Base-by-base conservation (phyloP, 2,329 filamentous ascomycete genomes). In the Scortechinia acanthostroma region DNA sequence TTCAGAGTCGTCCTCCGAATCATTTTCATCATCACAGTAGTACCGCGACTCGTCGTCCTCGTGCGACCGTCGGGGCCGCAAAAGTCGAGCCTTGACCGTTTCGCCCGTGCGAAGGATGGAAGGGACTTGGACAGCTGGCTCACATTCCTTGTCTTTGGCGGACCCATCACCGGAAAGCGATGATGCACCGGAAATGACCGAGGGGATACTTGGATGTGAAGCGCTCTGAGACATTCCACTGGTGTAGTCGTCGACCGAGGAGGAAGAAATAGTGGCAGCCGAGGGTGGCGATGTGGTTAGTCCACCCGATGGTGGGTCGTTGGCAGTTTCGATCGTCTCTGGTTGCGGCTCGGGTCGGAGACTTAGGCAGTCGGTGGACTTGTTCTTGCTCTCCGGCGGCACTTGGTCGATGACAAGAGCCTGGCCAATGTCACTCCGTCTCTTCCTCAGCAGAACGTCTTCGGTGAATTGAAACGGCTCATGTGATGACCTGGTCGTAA, bases 171-270 rank as follows among this genome's bases (percentile, higher is more conserved):
- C 62, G 10, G 66, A 69, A 21, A 69, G 58, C 19, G 68, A 70
- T 0, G 68, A 70, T 13, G 65, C 67, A 21, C 64, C 65, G 0
- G 67, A 70, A 15, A 66, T 51, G 15, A 68, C 64, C 10, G 66
- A 66, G 3, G 66, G 66, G 23, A 70, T 68, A 50, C 67, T 70
- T 3, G 66, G 67, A 48, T 70, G 65, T 5, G 68, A 70, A 33
- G 65, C 63, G 51, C 64, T 68, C 44, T 69, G 65, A 21, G 67
- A 69, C 53, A 70, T 68, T 43, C 66, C 67, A 42, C 66, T 70
- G 23, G 60, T 62, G 37, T 60, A 65, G 45, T 68, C 66, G 45
- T 66, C 66, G 23, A 63, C 60, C n/a, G 65, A 66, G 1, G 65
- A 67, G 4, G 67, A 70, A 13, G 66, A 69, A 16, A 69, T 66